Conservation (phyloP, 108 stramenopile species). For the Fragilaria crotonensis region DNA sequence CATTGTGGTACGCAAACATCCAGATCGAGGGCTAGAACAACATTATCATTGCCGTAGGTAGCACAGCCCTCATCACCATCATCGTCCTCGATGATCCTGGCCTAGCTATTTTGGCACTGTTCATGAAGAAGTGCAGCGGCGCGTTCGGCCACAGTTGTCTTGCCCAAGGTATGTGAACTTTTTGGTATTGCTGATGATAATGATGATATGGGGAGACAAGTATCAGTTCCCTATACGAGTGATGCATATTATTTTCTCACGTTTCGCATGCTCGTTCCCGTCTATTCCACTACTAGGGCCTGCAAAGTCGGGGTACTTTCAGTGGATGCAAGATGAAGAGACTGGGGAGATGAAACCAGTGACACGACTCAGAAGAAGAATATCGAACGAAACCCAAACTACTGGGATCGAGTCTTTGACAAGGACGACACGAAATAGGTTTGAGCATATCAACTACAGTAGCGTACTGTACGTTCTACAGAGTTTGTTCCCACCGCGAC, state of each 20-base stretch:
- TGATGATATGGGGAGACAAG: too few relatives aligned
- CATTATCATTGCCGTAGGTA: not conserved
- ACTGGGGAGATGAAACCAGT: slow-evolving; percentile 65
- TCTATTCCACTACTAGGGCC: too few relatives aligned
- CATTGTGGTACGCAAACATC: slow-evolving; percentile 67
- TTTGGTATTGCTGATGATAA: too few relatives aligned
- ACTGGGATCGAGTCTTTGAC: slow-evolving; percentile 24
- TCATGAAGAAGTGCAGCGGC: slow-evolving; percentile 9
- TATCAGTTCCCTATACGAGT: too few relatives aligned
- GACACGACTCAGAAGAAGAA: slow-evolving; percentile 55
- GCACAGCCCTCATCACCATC: too few relatives aligned
- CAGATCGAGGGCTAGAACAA: slow-evolving; percentile 32
- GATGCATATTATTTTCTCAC: too few relatives aligned
- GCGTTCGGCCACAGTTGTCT: slow-evolving; percentile 20
- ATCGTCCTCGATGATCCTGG: not conserved
- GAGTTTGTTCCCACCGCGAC: too few relatives aligned
- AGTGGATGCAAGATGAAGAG: slow-evolving; percentile 77
- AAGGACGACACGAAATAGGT: slow-evolving; percentile 6
- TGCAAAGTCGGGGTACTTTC: slow-evolving; percentile 63
- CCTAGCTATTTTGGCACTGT: not conserved
- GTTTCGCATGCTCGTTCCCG: too few relatives aligned
- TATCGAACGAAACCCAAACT: slow-evolving; percentile 46
- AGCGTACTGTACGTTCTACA: too few relatives aligned
- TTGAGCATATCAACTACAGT: too few relatives aligned
- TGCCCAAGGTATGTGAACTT: too few relatives aligned